These are phyloP conservation scores for Globisporangium orthogonon DNA, from an alignment of 352 stramenopile species.

Conservation along the genomic window DNA sequence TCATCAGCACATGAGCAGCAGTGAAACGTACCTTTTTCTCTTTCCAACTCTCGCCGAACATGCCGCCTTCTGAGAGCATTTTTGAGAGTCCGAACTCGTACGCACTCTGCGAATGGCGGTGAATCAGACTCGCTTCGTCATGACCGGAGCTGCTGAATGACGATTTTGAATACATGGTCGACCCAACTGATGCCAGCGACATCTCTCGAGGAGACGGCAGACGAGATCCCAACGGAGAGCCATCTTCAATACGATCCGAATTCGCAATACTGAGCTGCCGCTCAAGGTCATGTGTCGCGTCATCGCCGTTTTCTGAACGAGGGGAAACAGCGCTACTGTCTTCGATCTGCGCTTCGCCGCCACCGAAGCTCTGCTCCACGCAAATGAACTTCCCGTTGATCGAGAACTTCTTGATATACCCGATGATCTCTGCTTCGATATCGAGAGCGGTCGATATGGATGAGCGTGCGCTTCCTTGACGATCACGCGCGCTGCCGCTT, in stretches of 20 bases:
- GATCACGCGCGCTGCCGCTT: constrained; percentile 1
- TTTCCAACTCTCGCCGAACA: constrained; percentile 93
- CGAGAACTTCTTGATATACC: constrained; percentile 45
- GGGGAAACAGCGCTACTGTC: not conserved
- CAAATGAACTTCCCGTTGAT: constrained; percentile 60
- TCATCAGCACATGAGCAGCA: not conserved
- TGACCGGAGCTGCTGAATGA: constrained; percentile 9
- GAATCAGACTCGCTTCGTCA: constrained; percentile 34
- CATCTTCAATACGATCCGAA: not conserved
- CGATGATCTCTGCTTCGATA: constrained; percentile 40
- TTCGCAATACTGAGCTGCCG: constrained; percentile 5
- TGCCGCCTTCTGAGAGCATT: constrained; percentile 41
- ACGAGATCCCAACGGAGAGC: not conserved
- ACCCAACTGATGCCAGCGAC: constrained; percentile 1
- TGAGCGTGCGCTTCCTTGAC: constrained; percentile 13
- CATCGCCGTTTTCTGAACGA: not conserved
- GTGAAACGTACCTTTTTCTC: constrained; percentile 75
- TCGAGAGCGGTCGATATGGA: constrained; percentile 21
- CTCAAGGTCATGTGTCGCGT: constrained; percentile 6
- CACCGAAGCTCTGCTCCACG: constrained; percentile 22
- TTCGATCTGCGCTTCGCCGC: constrained; percentile 17
- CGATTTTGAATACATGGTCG: not conserved
- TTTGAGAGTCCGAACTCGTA: constrained; percentile 69
- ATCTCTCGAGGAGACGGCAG: not conserved
- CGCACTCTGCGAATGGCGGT: constrained; percentile 44